Percentiles rank a stretch among this genome's conserved stretches.
phyloP scores from a whole-genome alignment of 306 rosid species.

The Cucumis sativus region DNA sequence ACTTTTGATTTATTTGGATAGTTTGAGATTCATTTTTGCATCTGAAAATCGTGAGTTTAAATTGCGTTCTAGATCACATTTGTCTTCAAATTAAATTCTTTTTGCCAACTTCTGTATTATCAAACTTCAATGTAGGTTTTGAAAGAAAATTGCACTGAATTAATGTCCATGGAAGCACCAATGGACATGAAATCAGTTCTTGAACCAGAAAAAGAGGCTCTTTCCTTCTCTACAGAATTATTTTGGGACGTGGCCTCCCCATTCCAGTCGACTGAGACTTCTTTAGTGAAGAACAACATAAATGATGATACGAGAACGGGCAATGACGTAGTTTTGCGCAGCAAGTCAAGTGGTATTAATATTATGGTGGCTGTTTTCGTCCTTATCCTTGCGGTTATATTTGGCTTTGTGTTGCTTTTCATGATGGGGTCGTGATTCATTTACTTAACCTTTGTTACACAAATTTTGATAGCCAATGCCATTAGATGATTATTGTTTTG shows the following conservation, averaged over 20 bases:
- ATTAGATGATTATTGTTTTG: background rate
- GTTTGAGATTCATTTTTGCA: background rate
- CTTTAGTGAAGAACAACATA: constrained; percentile 18
- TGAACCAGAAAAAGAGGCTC: constrained; percentile 57
- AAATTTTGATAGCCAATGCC: background rate
- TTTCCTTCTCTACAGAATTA: constrained; percentile 27
- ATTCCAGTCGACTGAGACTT: constrained; percentile 14
- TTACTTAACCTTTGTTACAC: background rate
- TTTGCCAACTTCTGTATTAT: constrained; percentile 5
- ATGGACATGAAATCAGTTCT: constrained; percentile 36
- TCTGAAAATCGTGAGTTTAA: background rate
- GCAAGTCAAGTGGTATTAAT: constrained; percentile 22
- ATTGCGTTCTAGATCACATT: background rate
- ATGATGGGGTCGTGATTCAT: background rate
- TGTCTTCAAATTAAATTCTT: background rate
- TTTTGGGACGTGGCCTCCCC: constrained; percentile 67
- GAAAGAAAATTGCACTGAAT: constrained; percentile 34
- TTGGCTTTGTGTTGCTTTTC: constrained; percentile 35
- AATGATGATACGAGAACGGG: constrained; percentile 9
- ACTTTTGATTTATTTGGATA: background rate
- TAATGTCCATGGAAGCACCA: constrained; percentile 41
- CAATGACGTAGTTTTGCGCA: constrained; percentile 13
- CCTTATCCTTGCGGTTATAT: constrained; percentile 36
- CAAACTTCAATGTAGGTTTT: constrained; percentile 20
- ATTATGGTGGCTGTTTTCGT: constrained; percentile 31